Base-by-base conservation (phyloP, 2,329 filamentous ascomycete genomes). In the Hypoxylon sp. region DNA sequence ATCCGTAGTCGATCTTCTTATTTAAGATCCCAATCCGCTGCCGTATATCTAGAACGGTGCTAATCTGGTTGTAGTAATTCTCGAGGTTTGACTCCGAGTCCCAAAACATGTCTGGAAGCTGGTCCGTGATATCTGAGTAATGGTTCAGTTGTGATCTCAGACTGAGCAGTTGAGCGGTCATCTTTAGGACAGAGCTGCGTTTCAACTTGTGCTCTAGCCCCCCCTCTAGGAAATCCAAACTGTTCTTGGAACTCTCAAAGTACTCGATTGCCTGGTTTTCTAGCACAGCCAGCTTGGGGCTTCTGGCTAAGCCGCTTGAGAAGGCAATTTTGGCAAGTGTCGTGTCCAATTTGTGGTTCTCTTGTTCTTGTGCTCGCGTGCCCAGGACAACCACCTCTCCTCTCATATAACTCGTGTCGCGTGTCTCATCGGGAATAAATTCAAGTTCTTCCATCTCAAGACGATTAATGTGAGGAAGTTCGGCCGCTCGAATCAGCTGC, bases 1-100 rank as follows among this genome's bases (percentile, higher is more conserved):
- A 93, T 0, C 95, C 96, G 79, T 99, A 98, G 76, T 97, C 95
- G 88, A 99, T 97, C 83, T 97, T 97, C 82, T 97, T 93, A 79
- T 99, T 99, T 73, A 98, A 82, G 17, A 93, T 90, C 75, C 92
- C 93, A 81, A 98, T 98, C 55, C 96, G 88, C 27, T 96, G 93
- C 35, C 93, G 92, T 24, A 98, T 94, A 79, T 98, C 96, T 37
- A 99, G 86, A 0, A 94, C 93, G 60, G 91, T 89, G 44, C 95
- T 94, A 44, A 98, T 93, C 79, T 96, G 92, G 73, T 97, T 94
- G 79, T 98, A 99, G 82, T 98, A 98, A 31, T 91, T 92, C 79
- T 98, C 96, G 1, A 99, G 86, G 0, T 94, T 93, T 1, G 98
- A 88, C 79, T 98, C 94, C 74, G 96, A 92, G 79, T 99, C 96